Evolutionary conservation across 2,329 filamentous ascomycete species (phyloP).

Genomic region (Lachnellula arida): DNA sequence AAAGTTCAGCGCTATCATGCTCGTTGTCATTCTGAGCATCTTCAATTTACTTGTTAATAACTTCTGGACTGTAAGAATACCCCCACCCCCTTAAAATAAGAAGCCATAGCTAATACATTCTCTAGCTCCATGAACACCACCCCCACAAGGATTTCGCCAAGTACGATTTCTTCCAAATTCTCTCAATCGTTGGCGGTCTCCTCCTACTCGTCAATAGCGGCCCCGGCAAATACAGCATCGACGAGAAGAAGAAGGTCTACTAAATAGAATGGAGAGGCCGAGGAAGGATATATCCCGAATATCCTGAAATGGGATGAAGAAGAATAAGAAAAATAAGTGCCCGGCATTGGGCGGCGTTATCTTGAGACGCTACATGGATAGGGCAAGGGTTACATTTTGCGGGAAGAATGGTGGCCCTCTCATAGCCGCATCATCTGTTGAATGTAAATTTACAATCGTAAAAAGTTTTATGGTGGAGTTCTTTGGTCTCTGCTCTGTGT

Average conservation of each 20-base stretch:
- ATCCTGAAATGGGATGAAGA: constrained; percentile 15
- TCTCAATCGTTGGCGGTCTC: constrained; percentile 96
- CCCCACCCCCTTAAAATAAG: constrained; percentile 4
- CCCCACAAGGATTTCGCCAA: constrained; percentile 99
- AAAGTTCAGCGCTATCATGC: constrained; percentile 93
- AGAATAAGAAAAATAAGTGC: constrained; percentile 17
- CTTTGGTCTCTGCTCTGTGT: background rate
- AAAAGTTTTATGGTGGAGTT: background rate
- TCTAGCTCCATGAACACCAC: constrained; percentile 89
- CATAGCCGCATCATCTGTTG: constrained; percentile 12
- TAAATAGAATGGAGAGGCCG: constrained; percentile 38
- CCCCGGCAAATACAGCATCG: constrained; percentile 93
- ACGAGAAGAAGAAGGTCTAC: constrained; percentile 99
- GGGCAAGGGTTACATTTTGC: constrained; percentile 1
- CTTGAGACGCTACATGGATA: constrained; percentile 1
- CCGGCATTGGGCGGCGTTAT: constrained; percentile 28
- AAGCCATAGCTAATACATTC: constrained; percentile 20
- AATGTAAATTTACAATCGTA: constrained; percentile 12
- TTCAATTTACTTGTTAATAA: constrained; percentile 99
- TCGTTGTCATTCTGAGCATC: constrained; percentile 90
- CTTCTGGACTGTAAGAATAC: constrained; percentile 88
- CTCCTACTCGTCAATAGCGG: constrained; percentile 98
- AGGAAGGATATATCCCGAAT: constrained; percentile 4
- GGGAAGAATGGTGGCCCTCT: constrained; percentile 3
- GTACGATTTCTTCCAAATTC: constrained; percentile 99